A percentile compares a stretch with the other conserved stretches of the same genome.
phyloP scores from a whole-genome alignment of 805 yeast genomes.

The Cyberlindnera nakhonratchasimensis region DNA sequence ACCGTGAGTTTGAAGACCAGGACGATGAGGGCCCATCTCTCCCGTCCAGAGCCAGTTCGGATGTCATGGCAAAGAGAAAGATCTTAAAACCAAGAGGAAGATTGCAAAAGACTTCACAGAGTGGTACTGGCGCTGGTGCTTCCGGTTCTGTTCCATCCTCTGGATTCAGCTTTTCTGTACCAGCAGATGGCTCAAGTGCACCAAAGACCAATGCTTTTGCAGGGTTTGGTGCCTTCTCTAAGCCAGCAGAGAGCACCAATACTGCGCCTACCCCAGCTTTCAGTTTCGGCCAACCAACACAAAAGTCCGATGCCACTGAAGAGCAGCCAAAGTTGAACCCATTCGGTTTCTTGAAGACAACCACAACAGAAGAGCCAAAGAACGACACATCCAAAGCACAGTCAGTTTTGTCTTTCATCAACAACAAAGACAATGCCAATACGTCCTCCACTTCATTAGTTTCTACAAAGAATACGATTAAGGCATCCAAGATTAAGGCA shows the following conservation, averaged over 20 bases:
- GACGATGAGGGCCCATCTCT: conserved; percentile 37
- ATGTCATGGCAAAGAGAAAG: conserved; percentile 63
- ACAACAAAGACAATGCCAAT: conserved; percentile 1
- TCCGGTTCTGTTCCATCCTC: conserved; percentile 5
- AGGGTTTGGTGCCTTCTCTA: conserved; percentile 14
- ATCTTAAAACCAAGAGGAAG: conserved; percentile 57
- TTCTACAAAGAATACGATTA: conserved; percentile 29
- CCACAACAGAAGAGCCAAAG: background rate
- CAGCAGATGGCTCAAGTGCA: background rate
- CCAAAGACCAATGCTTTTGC: conserved; percentile 10
- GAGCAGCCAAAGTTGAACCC: conserved; percentile 14
- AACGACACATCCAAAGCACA: conserved; percentile 7
- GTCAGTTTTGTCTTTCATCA: conserved; percentile 4
- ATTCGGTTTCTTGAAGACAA: conserved; percentile 9
- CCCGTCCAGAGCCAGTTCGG: conserved; percentile 51
- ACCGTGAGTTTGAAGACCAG: conserved; percentile 30
- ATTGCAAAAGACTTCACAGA: conserved; percentile 29
- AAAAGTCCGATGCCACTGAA: background rate
- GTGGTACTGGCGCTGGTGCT: conserved; percentile 3
- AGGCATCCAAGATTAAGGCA: conserved; percentile 54
- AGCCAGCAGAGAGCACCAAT: conserved; percentile 6
- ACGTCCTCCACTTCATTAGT: conserved; percentile 7
- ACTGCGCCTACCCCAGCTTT: conserved; percentile 9
- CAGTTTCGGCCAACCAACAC: conserved; percentile 10
- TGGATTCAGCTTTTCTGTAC: conserved; percentile 10